A percentile compares a stretch with the other conserved stretches of the same genome.
phyloP scores from a whole-genome alignment of 2,329 filamentous ascomycete genomes.

The Aspergillus quadricinctus region DNA sequence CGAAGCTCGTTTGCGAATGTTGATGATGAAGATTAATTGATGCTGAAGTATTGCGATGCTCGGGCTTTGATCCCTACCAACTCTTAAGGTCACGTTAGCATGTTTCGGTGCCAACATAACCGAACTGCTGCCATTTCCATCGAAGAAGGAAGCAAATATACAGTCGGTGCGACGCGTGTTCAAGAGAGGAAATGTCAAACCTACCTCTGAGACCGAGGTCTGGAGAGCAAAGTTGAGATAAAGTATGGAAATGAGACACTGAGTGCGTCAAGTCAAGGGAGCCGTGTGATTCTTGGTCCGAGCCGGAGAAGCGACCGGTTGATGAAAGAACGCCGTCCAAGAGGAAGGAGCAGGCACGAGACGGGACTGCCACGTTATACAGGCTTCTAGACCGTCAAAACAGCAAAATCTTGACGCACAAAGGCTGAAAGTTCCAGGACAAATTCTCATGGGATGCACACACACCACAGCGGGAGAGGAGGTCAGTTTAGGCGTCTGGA shows the following conservation, averaged over 20 bases:
- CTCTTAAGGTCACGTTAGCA: slow-evolving; percentile 33
- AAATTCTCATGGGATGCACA: slow-evolving; percentile 22
- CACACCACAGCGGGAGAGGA: slow-evolving; percentile 19
- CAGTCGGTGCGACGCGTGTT: neutral
- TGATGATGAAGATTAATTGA: neutral
- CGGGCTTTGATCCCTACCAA: slow-evolving; percentile 12
- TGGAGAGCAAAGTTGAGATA: slow-evolving; percentile 9
- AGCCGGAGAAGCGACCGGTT: slow-evolving; percentile 26
- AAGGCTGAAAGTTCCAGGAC: slow-evolving; percentile 18
- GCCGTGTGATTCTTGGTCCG: slow-evolving; percentile 26
- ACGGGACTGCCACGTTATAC: slow-evolving; percentile 28
- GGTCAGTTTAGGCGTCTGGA: slow-evolving; percentile 14
- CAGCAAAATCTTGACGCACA: slow-evolving; percentile 15
- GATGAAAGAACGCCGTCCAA: slow-evolving; percentile 20
- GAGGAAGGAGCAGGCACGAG: slow-evolving; percentile 23
- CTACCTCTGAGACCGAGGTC: slow-evolving; percentile 15
- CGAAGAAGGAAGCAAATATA: slow-evolving; percentile 4
- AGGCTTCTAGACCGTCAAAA: slow-evolving; percentile 25
- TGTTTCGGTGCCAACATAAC: slow-evolving; percentile 11
- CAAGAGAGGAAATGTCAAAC: slow-evolving; percentile 1
- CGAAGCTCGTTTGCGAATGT: neutral
- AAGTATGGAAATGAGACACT: slow-evolving; percentile 14
- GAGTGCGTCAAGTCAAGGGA: slow-evolving; percentile 26
- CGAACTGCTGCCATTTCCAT: slow-evolving; percentile 10
- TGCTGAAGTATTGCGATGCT: neutral